phyloP scores from a whole-genome alignment of 1,284 basidiomycete species.

The Pascua guehoae region DNA sequence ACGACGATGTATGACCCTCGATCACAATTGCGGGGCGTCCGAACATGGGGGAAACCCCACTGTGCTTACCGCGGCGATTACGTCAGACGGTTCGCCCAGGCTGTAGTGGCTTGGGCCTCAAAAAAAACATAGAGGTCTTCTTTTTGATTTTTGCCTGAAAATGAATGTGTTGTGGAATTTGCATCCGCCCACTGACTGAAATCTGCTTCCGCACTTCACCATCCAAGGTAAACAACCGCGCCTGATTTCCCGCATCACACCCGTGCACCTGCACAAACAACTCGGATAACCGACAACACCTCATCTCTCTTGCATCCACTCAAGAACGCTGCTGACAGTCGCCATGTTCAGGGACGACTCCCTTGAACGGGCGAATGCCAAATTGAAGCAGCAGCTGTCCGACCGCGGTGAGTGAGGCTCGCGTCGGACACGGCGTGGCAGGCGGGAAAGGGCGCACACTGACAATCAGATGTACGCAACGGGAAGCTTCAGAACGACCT shows the following conservation, averaged over 20 bases:
- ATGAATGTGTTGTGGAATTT: no score
- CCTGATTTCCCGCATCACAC: neutral
- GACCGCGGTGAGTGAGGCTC: constrained; percentile 35
- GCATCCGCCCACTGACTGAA: neutral
- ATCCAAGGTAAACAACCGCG: neutral
- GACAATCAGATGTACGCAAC: neutral
- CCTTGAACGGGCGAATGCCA: constrained; percentile 38
- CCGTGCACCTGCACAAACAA: neutral
- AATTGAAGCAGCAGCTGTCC: constrained; percentile 38
- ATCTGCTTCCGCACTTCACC: constrained; percentile 1
- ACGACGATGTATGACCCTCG: no score
- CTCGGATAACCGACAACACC: neutral
- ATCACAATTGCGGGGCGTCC: no score
- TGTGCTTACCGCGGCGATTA: no score
- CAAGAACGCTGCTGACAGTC: neutral
- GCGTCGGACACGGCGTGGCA: neutral
- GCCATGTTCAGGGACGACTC: constrained; percentile 44
- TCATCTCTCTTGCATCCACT: neutral
- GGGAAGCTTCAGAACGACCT: constrained; percentile 1
- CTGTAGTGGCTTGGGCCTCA: no score
- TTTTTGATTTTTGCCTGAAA: no score
- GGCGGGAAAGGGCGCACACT: neutral
- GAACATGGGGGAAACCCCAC: no score
- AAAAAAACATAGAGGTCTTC: no score
- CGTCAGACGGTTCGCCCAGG: no score